phyloP scores from a whole-genome alignment of 2,329 filamentous ascomycete species.

The Xylaria sp. region DNA sequence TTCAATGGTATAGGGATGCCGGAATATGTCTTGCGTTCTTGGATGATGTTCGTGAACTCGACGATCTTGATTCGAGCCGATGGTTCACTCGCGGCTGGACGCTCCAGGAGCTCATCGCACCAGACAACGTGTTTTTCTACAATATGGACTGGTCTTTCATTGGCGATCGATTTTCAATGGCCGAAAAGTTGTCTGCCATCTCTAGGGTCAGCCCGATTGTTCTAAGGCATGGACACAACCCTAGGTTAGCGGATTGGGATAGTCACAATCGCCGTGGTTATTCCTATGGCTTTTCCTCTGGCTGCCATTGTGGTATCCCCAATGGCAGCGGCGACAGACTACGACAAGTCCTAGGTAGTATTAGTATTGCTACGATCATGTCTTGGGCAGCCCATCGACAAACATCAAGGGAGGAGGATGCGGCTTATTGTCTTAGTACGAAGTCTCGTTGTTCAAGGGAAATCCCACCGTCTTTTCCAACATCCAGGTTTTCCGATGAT shows the following conservation, averaged over 20 bases:
- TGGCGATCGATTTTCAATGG: slow-evolving; percentile 10
- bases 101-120: slow-evolving; percentile 21
- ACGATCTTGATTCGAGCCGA: not conserved
- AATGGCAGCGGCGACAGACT: not conserved
- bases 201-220: not conserved
- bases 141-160: slow-evolving; percentile 6
- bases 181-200: not conserved
- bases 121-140: slow-evolving; percentile 17
- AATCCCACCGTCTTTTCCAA: not conserved
- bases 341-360: not conserved
- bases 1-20: slow-evolving; percentile 13
- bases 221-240: slow-evolving; percentile 6
- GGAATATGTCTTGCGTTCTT: slow-evolving; percentile 4
- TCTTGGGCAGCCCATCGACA: slow-evolving; percentile 11
- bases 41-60: not conserved
- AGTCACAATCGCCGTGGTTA: not conserved
- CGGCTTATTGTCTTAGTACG: slow-evolving; percentile 18
- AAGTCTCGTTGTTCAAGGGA: not conserved
- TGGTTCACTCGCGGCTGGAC: slow-evolving; percentile 22
- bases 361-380: slow-evolving; percentile 11
- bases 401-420: slow-evolving; percentile 19
- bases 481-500: not conserved
- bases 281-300: not conserved
- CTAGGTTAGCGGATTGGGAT: not conserved
- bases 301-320: not conserved